Evolutionary conservation across 2,329 filamentous ascomycete genomes (phyloP), one percentile per base, ranked within the genome.

Genomic region (Xylariaceae sp.): DNA sequence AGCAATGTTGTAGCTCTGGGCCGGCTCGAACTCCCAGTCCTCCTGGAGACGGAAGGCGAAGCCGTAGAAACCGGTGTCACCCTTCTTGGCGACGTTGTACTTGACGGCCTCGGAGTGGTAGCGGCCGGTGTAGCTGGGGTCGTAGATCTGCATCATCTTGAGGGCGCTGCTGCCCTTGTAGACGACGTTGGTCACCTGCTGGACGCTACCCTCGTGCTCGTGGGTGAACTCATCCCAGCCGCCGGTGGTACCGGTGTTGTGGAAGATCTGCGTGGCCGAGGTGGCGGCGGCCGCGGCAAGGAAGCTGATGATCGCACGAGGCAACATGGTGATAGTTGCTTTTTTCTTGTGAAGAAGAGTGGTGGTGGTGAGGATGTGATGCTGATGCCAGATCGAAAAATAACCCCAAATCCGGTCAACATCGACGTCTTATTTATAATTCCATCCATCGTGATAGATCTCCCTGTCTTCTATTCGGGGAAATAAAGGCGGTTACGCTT

Each of bases 81-180:
- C 77, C 57, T 73, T 74, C 60, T 72, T 68, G 71, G 81, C 81
- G 15, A 73, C 78, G 61, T 76, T 68, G 64, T 75, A 69, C 62
- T 76, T 73, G 59, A 73, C 70, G 10, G 75, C 76, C 67, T 81
- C 79, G 44, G 79, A 77, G 70, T 81, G 78, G 68, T 80, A 81
- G 8, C 78, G 77, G 17, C 74, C 77, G 1, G 55, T 68, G 67
- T 76, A 79, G 65, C 60, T 67, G 0, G 73, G 42, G 60, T 77
- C 73, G 68, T 78, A 77, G 42, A 70, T 73, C 64, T 78, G 77
- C 2, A 74, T 76, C 74, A 79, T 76, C 64, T 78, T 77, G 61
- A 80, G 72, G 4, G 77, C 70, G 0, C 74, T 73, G 7, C 67
- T 51, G 37, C 73, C 71, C 55, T 75, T 69, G 68, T 74, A 77